Base-by-base conservation (phyloP, 164 flowering plant species). In the Magnolia officinalis region DNA sequence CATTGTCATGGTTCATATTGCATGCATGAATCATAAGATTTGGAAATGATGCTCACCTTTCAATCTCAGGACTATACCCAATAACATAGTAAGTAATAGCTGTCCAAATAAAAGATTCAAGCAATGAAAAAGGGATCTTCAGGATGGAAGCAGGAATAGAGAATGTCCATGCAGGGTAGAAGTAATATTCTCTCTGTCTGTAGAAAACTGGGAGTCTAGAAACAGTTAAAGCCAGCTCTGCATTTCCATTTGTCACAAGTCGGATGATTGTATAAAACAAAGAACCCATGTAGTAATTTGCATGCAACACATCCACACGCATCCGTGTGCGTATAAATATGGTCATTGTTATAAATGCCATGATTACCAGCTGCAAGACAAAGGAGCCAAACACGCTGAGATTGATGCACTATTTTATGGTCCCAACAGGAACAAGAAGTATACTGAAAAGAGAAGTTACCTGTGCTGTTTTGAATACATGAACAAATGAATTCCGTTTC, bases 131-230 rank as follows among this genome's bases (percentile, higher is more conserved):
- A 18, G 96, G 96, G 70, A 90, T 49, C 78, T 86, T 87, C 6
- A 87, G 81, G 45, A 89, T 67, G 13, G 83, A 51, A 8, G 92
- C 80, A 20, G 96, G 90, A 49, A 90, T 77, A 0, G 90, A 77
- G 76, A 85, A 89, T 65, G 89, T 87, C 91, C 94, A 89, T 14
- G 90, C 90, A 3, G 94, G 94, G 70, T 89, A 88, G 72, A 88
- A 88, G 75, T 52, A 78, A 1, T 84, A 74, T 8, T 86, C 91
- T 65, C 83, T 86, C 72, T 89, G 94, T 55, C 86, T 90, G 78
- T 87, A 87, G 74, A 88, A 84, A 31, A 85, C 88, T 74, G 85
- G 78, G 75, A 90, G 80, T 67, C 91, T 83, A 19, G 84, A 55
- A 51, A 83, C 81, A 20, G 89, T 87, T 86, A 90, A 70, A 19